A percentile compares a stretch with the other conserved stretches of the same genome.
phyloP scores from a whole-genome alignment of 495 filamentous ascomycete species.

The Aspergillus bertholletiae region DNA sequence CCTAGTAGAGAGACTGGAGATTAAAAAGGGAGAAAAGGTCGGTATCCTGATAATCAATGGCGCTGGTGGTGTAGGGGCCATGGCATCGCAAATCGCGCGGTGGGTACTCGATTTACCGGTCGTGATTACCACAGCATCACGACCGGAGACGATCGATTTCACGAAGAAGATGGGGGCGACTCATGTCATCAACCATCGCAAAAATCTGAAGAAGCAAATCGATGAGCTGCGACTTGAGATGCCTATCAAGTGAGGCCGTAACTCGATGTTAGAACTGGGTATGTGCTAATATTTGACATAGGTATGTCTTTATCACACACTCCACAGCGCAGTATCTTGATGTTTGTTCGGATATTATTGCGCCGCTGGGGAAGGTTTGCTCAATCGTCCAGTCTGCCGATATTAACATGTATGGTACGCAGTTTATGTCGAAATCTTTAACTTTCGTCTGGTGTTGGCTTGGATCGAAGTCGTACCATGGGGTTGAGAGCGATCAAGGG shows the following conservation, averaged over 20 bases:
- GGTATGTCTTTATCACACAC: constrained; percentile 32
- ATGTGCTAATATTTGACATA: background rate
- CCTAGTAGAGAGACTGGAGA: constrained; percentile 30
- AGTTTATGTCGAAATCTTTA: constrained; percentile 34
- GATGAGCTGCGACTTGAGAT: constrained; percentile 18
- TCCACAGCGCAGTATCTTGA: constrained; percentile 18
- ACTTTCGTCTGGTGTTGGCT: constrained; percentile 31
- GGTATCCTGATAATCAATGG: constrained; percentile 25
- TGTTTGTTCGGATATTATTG: constrained; percentile 14
- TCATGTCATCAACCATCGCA: constrained; percentile 30
- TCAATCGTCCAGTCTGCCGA: constrained; percentile 31
- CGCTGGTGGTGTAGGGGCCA: constrained; percentile 11
- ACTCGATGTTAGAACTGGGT: background rate
- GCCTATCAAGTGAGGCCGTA: constrained; percentile 18
- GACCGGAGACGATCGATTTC: constrained; percentile 22
- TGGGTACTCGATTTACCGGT: constrained; percentile 21
- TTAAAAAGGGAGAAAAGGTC: constrained; percentile 24
- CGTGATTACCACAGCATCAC: constrained; percentile 29
- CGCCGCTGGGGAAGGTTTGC: constrained; percentile 32
- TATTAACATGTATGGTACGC: constrained; percentile 30
- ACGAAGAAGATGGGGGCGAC: constrained; percentile 29
- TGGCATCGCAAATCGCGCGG: constrained; percentile 14
- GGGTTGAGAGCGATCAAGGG: background rate
- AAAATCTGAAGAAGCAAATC: constrained; percentile 25
- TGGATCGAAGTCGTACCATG: constrained; percentile 20